A percentile compares a stretch with the other conserved stretches of the same genome.
Evolutionary conservation across 148 eudicot species (phyloP).

Genomic region (Chenopodium album): DNA sequence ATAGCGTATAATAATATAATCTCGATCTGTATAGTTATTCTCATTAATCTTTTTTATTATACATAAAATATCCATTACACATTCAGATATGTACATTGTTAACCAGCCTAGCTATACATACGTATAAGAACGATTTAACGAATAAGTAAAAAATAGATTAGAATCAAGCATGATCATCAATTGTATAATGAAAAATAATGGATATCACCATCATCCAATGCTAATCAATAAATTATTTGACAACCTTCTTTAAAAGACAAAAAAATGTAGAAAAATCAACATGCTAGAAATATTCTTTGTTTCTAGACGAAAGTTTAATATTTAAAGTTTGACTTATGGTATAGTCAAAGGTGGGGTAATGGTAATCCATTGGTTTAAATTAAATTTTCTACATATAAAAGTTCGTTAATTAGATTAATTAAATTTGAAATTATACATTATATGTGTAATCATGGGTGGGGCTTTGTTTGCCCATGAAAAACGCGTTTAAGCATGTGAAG

Average conservation of each 20-base stretch:
- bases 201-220: no score
- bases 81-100: no score
- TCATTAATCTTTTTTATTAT: no score
- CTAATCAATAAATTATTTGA: background rate
- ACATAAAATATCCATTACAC: no score
- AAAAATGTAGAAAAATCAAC: background rate
- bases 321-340: background rate
- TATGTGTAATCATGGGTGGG: slow-evolving; percentile 6
- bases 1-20: no score
- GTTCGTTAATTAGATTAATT: background rate
- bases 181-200: no score
- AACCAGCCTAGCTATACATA: no score
- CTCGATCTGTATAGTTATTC: no score
- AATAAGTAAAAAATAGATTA: no score
- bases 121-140: no score
- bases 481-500: slow-evolving; percentile 29
- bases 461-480: background rate
- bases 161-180: no score
- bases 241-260: background rate
- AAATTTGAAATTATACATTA: background rate
- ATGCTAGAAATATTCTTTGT: background rate
- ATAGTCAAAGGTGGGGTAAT: background rate
- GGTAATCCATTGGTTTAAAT: background rate
- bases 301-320: background rate
- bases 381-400: background rate